phyloP scores from a whole-genome alignment of 1,139 yeast genomes.

The Suhomyces maxii region DNA sequence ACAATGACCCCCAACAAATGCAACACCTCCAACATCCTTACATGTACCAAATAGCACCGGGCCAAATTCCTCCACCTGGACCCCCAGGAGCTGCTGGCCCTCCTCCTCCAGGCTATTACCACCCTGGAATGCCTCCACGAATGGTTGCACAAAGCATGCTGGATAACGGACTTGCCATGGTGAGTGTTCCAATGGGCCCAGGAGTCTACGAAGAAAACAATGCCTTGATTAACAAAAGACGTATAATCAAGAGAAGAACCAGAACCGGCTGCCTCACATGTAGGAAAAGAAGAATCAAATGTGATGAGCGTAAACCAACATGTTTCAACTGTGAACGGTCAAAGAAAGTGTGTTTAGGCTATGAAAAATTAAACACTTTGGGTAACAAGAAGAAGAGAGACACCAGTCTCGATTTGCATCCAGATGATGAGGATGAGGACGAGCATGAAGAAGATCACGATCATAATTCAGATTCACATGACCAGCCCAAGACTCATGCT shows the following conservation, averaged over 20 bases:
- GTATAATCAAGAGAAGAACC: constrained; percentile 37
- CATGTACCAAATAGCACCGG: constrained; percentile 9
- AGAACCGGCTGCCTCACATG: constrained; percentile 32
- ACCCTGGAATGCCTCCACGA: constrained; percentile 10
- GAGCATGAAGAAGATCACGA: constrained; percentile 6
- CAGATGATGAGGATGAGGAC: constrained; percentile 6
- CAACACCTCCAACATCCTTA: constrained; percentile 8
- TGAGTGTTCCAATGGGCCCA: constrained; percentile 6
- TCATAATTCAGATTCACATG: background rate
- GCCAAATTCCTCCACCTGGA: constrained; percentile 7
- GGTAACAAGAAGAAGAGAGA: constrained; percentile 14
- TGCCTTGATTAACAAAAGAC: constrained; percentile 40
- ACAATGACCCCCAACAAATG: constrained; percentile 5
- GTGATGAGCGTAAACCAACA: constrained; percentile 56
- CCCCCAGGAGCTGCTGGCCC: constrained; percentile 3
- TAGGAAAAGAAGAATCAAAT: constrained; percentile 30
- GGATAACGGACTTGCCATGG: constrained; percentile 9
- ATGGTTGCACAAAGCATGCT: constrained; percentile 3
- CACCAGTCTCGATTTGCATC: constrained; percentile 13
- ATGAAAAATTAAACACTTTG: constrained; percentile 37
- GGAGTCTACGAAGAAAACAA: constrained; percentile 30
- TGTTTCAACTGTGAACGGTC: constrained; percentile 74
- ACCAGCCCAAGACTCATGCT: background rate
- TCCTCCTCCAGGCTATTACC: constrained; percentile 10
- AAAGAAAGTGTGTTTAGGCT: constrained; percentile 68